Evolutionary conservation across 208 protist genomes (phyloP).

Genomic region (Strigomonas culicis): DNA sequence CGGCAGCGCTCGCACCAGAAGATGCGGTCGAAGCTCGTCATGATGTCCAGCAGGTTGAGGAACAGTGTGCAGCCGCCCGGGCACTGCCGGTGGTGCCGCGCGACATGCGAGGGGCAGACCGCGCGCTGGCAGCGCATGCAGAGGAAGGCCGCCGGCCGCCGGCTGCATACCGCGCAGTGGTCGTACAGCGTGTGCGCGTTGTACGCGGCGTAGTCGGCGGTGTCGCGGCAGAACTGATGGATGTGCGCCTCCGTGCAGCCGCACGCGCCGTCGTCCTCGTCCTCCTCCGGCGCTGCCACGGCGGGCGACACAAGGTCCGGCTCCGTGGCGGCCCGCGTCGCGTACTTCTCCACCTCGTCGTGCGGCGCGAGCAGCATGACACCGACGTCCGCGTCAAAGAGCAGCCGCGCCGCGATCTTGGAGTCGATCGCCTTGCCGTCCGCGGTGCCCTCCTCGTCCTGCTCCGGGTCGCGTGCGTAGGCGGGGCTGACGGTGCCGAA

Average conservation of each 20-base stretch:
- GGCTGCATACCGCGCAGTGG: constrained; percentile 52
- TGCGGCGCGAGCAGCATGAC: constrained; percentile 48
- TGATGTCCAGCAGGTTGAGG: constrained; percentile 73
- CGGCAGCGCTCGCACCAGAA: constrained; percentile 79
- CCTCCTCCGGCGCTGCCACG: constrained; percentile 10
- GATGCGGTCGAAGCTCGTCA: constrained; percentile 68
- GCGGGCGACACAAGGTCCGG: too few relatives aligned
- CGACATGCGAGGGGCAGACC: constrained; percentile 70
- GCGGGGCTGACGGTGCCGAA: constrained; percentile 38
- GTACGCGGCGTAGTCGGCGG: constrained; percentile 59
- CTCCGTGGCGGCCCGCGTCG: not conserved
- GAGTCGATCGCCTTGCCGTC: constrained; percentile 19
- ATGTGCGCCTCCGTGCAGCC: constrained; percentile 44
- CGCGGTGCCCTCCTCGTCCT: constrained; percentile 7
- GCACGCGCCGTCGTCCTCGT: constrained; percentile 35
- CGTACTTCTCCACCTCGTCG: constrained; percentile 59
- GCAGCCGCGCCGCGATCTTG: constrained; percentile 54
- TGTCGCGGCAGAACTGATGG: constrained; percentile 36
- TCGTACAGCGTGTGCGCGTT: constrained; percentile 54
- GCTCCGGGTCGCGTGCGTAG: constrained; percentile 40
- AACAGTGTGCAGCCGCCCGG: constrained; percentile 52
- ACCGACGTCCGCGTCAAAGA: constrained; percentile 37
- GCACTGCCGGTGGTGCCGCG: constrained; percentile 33
- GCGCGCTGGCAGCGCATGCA: constrained; percentile 64
- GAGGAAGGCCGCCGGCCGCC: constrained; percentile 58